phyloP scores from a whole-genome alignment of 768 basidiomycete genomes.

The Russula sp. region DNA sequence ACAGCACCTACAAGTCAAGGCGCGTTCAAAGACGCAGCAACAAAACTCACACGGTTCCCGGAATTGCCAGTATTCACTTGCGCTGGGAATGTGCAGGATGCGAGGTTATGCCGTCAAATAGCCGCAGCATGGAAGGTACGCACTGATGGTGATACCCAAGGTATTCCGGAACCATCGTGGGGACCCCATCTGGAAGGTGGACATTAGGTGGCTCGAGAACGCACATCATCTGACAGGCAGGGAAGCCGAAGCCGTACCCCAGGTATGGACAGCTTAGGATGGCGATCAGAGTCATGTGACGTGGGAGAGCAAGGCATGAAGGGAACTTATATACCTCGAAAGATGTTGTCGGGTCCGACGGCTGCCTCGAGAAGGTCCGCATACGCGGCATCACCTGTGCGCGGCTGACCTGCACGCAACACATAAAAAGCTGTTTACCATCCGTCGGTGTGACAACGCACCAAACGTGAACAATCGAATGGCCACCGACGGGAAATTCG shows the following conservation, averaged over 20 bases:
- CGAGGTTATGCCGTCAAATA: background rate
- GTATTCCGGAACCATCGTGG: constrained; percentile 41
- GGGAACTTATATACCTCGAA: constrained; percentile 32
- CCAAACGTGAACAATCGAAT: constrained; percentile 42
- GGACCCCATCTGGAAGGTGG: constrained; percentile 40
- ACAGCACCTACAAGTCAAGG: constrained; percentile 12
- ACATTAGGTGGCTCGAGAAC: background rate
- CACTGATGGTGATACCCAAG: constrained; percentile 47
- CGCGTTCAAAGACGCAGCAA: background rate
- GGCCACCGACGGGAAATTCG: constrained; percentile 17
- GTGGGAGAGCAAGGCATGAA: background rate
- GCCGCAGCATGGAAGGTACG: background rate
- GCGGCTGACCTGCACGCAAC: constrained; percentile 40
- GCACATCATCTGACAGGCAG: background rate
- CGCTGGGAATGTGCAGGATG: constrained; percentile 24
- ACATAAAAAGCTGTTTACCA: background rate
- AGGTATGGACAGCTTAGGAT: constrained; percentile 38
- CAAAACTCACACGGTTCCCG: constrained; percentile 34
- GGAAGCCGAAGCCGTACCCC: constrained; percentile 29
- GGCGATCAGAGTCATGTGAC: background rate
- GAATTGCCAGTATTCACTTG: constrained; percentile 45
- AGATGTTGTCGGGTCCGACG: constrained; percentile 37
- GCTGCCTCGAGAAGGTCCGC: constrained; percentile 36
- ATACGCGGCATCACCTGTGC: constrained; percentile 40
- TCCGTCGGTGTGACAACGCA: constrained; percentile 20